These are phyloP conservation scores for Rhytidiadelphus loreus DNA, from an alignment of 225 moss, liverwort and hornwort species.

Conservation along the genomic window DNA sequence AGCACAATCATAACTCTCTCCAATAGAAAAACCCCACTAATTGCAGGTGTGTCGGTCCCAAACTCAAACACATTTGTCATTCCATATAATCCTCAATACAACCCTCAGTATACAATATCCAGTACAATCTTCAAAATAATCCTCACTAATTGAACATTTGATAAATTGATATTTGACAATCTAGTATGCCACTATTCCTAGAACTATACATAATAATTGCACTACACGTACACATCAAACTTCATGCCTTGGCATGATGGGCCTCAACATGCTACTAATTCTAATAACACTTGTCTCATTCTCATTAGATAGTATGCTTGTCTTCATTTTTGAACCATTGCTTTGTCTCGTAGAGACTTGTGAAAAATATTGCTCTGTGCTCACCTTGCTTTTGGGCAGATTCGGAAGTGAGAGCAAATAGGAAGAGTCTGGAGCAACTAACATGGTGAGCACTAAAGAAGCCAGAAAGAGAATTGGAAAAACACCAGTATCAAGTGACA, in stretches of 20 bases:
- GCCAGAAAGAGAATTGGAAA: constrained; percentile 51
- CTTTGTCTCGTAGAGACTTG: neutral
- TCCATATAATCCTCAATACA: neutral
- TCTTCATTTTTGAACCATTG: neutral
- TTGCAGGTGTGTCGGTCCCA: neutral
- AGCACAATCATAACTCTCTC: neutral
- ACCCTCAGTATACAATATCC: neutral
- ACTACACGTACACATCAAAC: neutral
- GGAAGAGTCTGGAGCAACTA: constrained; percentile 57
- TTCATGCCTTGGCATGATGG: neutral
- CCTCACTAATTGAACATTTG: neutral
- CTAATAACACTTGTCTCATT: neutral
- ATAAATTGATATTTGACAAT: neutral
- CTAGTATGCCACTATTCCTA: neutral
- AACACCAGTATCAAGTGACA: constrained; percentile 44
- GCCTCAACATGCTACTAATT: neutral
- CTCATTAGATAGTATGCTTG: neutral
- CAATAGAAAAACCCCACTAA: neutral
- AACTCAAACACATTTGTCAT: neutral
- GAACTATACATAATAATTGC: neutral
- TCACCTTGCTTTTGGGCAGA: constrained; percentile 53
- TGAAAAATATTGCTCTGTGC: neutral
- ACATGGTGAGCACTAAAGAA: constrained; percentile 49
- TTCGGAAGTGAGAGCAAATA: constrained; percentile 52
- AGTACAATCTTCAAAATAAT: neutral